Conservation (phyloP, 306 rosid species). For the Senna tora region DNA sequence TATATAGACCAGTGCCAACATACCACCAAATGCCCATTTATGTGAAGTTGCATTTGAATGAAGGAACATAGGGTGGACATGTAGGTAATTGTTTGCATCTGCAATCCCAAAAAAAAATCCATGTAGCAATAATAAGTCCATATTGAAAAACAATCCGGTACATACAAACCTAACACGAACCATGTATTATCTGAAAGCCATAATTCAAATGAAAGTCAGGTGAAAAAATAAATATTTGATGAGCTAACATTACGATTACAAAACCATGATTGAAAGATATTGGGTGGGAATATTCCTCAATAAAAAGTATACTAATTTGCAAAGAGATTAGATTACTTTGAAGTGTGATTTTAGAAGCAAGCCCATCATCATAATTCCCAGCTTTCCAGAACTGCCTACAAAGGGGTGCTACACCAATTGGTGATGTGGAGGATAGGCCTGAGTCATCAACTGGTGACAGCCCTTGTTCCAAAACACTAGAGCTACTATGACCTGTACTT, state of each 20-base stretch:
- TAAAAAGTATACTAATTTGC: constrained; percentile 25
- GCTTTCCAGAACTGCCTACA: constrained; percentile 94
- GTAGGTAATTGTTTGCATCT: constrained; percentile 75
- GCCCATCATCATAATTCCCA: constrained; percentile 66
- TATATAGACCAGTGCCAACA: constrained; percentile 33
- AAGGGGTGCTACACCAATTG: constrained; percentile 66
- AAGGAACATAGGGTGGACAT: constrained; percentile 85
- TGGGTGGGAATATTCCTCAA: constrained; percentile 17
- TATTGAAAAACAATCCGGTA: constrained; percentile 23
- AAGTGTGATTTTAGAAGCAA: constrained; percentile 53
- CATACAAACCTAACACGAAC: constrained; percentile 15
- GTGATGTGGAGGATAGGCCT: constrained; percentile 54
- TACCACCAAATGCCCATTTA: constrained; percentile 99
- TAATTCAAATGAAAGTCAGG: neutral
- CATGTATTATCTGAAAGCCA: constrained; percentile 25
- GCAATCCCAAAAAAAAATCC: constrained; percentile 36
- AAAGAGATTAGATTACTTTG: constrained; percentile 60
- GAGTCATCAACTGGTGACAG: constrained; percentile 64
- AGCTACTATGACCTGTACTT: constrained; percentile 63
- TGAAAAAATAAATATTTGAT: constrained; percentile 2
- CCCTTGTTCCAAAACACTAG: constrained; percentile 75
- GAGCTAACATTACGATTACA: neutral
- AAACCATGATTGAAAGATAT: constrained; percentile 14
- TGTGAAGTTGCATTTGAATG: constrained; percentile 99
- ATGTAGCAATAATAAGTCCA: constrained; percentile 19